These are phyloP conservation scores for Parafenestella ontariensis DNA, from an alignment of 2,329 filamentous ascomycete genomes.

Conservation along the genomic window DNA sequence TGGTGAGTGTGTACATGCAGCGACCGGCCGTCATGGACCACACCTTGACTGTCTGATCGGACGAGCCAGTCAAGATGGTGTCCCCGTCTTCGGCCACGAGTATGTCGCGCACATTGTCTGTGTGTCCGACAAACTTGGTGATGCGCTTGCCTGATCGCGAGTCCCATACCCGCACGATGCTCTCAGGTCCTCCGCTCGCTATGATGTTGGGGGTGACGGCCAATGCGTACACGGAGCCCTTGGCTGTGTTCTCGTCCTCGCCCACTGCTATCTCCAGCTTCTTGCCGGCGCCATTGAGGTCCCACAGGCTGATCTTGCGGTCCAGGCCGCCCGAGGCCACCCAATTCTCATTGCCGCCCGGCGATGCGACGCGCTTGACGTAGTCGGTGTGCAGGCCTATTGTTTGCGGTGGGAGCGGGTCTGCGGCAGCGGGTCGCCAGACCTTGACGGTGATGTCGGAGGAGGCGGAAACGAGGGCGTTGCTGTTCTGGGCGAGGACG, in stretches of 20 bases:
- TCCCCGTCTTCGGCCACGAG: slow-evolving; percentile 88
- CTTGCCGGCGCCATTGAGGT: slow-evolving; percentile 86
- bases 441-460: slow-evolving; percentile 94
- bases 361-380: slow-evolving; percentile 89
- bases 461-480: slow-evolving; percentile 84
- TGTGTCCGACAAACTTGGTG: slow-evolving; percentile 96
- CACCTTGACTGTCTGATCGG: slow-evolving; percentile 96
- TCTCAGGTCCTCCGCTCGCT: slow-evolving; percentile 92
- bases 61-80: slow-evolving; percentile 90
- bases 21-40: slow-evolving; percentile 95
- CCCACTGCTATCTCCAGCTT: slow-evolving; percentile 84
- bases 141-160: slow-evolving; percentile 85
- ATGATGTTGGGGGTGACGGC: slow-evolving; percentile 80
- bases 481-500: slow-evolving; percentile 76
- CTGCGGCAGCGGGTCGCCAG: slow-evolving; percentile 78
- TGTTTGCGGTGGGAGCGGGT: slow-evolving; percentile 71
- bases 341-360: slow-evolving; percentile 76
- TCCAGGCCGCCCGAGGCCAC: slow-evolving; percentile 94
- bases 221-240: slow-evolving; percentile 94
- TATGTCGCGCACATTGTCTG: slow-evolving; percentile 91
- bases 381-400: slow-evolving; percentile 96
- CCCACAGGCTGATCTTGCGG: slow-evolving; percentile 91
- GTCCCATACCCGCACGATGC: slow-evolving; percentile 91
- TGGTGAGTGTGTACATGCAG: slow-evolving; percentile 97
- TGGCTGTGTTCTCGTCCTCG: slow-evolving; percentile 81